These are phyloP conservation scores for Aspergillus proliferans DNA, from an alignment of 2,329 filamentous ascomycete genomes.

Conservation along the genomic window DNA sequence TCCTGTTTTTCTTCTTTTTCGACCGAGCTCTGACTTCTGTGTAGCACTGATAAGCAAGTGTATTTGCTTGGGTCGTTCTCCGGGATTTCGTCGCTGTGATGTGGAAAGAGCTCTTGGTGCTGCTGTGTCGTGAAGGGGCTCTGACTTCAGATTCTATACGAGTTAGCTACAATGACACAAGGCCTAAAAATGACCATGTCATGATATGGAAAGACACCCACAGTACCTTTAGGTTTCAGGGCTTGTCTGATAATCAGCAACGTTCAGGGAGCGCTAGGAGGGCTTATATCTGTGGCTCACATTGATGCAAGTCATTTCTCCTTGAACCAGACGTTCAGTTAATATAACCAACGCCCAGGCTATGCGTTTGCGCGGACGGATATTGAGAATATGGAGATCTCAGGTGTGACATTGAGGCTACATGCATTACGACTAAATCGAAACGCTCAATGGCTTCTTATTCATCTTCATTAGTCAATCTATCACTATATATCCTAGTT, in stretches of 20 bases:
- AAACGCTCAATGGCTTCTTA: background rate
- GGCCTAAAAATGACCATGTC: background rate
- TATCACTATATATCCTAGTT: background rate
- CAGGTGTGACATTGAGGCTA: no score
- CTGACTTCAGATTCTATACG: background rate
- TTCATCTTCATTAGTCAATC: background rate
- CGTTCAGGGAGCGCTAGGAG: no score
- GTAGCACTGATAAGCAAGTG: conserved; percentile 14
- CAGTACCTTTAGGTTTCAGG: no score
- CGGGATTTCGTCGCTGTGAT: conserved; percentile 16
- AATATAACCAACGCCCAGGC: no score
- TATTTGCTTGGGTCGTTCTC: conserved; percentile 20
- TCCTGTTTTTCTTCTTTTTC: background rate
- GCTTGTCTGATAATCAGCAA: no score
- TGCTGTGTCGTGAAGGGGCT: conserved; percentile 2
- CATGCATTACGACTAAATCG: no score
- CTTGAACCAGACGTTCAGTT: background rate
- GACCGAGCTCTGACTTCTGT: conserved; percentile 1
- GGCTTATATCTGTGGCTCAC: no score
- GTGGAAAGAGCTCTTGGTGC: conserved; percentile 14
- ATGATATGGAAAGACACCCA: no score
- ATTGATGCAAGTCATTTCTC: no score
- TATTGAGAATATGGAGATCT: no score
- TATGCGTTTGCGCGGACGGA: no score
- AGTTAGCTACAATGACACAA: background rate